These are phyloP conservation scores for Colletotrichum zoysiae DNA, from an alignment of 2,329 filamentous ascomycete species.

Conservation along the genomic window DNA sequence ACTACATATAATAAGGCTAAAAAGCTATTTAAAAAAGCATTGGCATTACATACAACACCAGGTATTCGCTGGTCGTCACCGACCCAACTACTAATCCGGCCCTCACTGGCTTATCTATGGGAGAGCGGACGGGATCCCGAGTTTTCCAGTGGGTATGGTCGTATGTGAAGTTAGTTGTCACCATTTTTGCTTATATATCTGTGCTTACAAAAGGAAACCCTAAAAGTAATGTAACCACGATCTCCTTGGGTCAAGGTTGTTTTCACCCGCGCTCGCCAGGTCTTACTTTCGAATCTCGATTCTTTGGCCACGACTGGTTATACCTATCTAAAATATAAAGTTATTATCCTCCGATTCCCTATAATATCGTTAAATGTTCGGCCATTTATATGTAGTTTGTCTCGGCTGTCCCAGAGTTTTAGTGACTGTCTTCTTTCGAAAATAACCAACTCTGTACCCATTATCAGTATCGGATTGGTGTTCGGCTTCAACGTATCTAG, in stretches of 20 bases:
- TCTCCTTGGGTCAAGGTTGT: not conserved
- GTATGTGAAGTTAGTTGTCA: accelerated
- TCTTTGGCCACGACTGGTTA: accelerated
- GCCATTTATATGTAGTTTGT: not conserved
- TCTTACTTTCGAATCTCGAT: not conserved
- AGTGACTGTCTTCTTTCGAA: no score
- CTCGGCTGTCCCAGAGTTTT: no score
- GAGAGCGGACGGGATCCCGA: constrained; percentile 16
- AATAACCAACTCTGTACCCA: no score
- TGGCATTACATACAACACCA: no score
- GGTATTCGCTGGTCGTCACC: no score
- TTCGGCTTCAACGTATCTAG: no score
- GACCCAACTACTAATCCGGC: no score
- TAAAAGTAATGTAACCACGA: not conserved
- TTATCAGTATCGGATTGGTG: no score
- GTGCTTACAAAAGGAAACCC: not conserved
- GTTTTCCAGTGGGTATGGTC: constrained; percentile 17
- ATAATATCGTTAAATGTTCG: not conserved
- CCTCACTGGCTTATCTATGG: constrained; percentile 11
- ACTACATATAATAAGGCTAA: no score
- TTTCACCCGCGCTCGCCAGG: not conserved
- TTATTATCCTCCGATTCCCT: not conserved
- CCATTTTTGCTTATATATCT: not conserved
- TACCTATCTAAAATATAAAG: not conserved
- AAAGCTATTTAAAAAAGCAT: no score